Evolutionary conservation across 2,329 filamentous ascomycete species (phyloP), one percentile per base, ranked within the genome.

Genomic region (Cladosporium colombiae): DNA sequence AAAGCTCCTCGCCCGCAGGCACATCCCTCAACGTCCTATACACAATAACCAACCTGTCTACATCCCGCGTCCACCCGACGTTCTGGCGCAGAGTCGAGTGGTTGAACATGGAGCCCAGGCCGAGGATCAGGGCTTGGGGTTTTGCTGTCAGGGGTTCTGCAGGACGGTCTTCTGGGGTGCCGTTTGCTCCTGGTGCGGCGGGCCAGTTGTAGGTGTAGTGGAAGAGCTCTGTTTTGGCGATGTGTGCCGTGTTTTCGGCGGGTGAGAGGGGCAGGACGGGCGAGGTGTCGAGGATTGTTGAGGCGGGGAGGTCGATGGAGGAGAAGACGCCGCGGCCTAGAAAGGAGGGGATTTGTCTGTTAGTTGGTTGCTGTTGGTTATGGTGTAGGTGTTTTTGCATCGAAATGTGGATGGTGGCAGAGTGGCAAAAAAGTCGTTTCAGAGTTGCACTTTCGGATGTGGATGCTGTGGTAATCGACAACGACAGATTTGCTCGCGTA

Each of bases 101-200:
- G 66, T 87, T 87, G 77, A 87, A 86, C 82, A 87, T 85, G 64
- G 79, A 82, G 18, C 85, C 85, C 0, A 87, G 75, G 2, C 85
- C 85, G 44, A 86, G 78, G 33, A 86, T 78, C 2, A 87, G 75
- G 11, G 83, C 85, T 75, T 86, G 84, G 0, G 81, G 80, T 37
- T 74, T 79, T 29, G 55, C 55, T 16, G n/a, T 35, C 5, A 57
- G 14, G 21, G 11, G 70, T 73, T 29, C 27, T 29, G 27, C n/a
- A n/a, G n/a, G n/a, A n/a, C n/a, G n/a, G n/a, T n/a, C 27, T 29
- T 29, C 27, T 29, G n/a, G n/a, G n/a, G n/a, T n/a, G n/a, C n/a
- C n/a, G n/a, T n/a, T n/a, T n/a, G n/a, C n/a, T n/a, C n/a, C n/a
- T n/a, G n/a, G n/a, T n/a, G n/a, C n/a, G n/a, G n/a, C n/a, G 14